phyloP scores from a whole-genome alignment of 495 filamentous ascomycete species.

The Daldinia grandis region DNA sequence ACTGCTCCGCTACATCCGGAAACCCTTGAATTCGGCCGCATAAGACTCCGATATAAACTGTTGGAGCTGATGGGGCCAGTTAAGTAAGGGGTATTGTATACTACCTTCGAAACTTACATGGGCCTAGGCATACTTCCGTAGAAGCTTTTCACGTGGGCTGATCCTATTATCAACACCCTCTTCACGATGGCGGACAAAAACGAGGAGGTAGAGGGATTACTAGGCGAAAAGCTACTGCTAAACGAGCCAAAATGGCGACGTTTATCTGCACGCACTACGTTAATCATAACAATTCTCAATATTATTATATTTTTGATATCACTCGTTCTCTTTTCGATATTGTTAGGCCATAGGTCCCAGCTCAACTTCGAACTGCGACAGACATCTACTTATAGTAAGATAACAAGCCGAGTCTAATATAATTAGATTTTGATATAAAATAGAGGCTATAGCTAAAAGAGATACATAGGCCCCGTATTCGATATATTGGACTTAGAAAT shows the following conservation, averaged over 20 bases:
- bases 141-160: background rate
- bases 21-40: background rate
- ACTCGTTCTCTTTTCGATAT: constrained; percentile 19
- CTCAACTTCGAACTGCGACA: constrained; percentile 27
- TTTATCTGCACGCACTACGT: background rate
- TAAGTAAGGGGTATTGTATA: background rate
- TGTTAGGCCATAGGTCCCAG: background rate
- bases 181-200: background rate
- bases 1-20: background rate
- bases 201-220: constrained; percentile 14
- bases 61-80: background rate
- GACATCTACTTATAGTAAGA: constrained; percentile 33
- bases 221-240: constrained; percentile 9
- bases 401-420: background rate
- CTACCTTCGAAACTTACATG: background rate
- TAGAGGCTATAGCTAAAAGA: background rate
- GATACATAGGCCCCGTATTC: constrained; percentile 32
- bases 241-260: background rate
- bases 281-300: constrained; percentile 23
- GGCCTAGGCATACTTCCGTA: background rate
- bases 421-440: background rate
- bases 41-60: background rate
- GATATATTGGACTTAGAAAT: constrained; percentile 36
- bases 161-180: background rate
- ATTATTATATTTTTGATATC: constrained; percentile 24